Evolutionary conservation across 208 protist species (phyloP).

Genomic region (Leishmania turanica): DNA sequence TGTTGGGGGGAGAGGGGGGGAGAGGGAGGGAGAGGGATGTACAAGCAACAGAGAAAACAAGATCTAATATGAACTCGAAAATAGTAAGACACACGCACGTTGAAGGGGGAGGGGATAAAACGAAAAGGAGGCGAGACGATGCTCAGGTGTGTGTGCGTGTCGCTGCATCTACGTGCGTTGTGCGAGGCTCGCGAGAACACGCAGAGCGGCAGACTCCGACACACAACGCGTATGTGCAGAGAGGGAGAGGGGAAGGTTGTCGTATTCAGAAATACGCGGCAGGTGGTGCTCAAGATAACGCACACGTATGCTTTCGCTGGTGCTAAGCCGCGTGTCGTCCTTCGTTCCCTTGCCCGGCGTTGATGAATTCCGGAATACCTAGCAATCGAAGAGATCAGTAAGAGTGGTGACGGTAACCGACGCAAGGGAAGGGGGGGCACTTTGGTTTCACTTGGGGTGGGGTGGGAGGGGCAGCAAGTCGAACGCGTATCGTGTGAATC

Average conservation of each 20-base stretch:
- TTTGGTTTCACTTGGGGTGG: not conserved
- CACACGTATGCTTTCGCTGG: not conserved
- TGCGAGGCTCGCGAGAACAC: not conserved
- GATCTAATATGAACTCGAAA: not conserved
- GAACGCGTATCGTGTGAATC: not conserved
- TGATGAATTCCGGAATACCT: no score
- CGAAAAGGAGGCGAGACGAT: not conserved
- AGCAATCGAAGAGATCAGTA: not conserved
- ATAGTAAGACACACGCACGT: not conserved
- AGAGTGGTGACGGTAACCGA: not conserved
- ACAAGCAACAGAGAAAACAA: not conserved
- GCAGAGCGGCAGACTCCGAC: not conserved
- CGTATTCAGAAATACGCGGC: not conserved
- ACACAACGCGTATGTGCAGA: not conserved
- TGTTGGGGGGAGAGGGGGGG: no score
- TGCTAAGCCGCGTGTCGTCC: not conserved
- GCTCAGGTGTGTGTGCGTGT: not conserved
- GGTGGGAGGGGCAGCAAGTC: not conserved
- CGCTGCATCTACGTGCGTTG: not conserved
- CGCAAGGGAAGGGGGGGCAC: not conserved
- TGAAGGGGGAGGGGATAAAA: not conserved
- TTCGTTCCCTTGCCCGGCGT: not conserved
- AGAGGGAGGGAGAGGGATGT: not conserved
- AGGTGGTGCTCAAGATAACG: not conserved
- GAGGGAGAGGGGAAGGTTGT: not conserved